Percentiles rank a stretch among this genome's conserved stretches.
Conservation (phyloP, 2,329 filamentous ascomycete genomes). For the Trichoderma cornu-damae region DNA sequence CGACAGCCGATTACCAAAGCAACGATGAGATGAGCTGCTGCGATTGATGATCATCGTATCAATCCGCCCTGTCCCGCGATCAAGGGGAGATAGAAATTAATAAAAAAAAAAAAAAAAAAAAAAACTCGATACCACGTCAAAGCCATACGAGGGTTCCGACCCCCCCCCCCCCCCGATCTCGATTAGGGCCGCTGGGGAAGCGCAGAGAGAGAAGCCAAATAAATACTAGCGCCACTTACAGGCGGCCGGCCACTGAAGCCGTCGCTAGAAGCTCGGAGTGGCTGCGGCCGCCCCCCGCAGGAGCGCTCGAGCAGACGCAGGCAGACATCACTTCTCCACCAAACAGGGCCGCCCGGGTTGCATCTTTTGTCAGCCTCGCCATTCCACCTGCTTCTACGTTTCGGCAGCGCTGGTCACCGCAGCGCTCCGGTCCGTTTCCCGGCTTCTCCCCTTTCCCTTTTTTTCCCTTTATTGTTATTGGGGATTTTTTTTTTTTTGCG, state of each 20-base stretch:
- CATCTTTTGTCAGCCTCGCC: constrained; percentile 21
- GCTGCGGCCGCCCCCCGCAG: constrained; percentile 15
- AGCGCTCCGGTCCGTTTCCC: constrained; percentile 1
- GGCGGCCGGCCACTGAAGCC: constrained; percentile 5
- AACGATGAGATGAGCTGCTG: too few species aligned
- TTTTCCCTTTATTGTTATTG: neutral
- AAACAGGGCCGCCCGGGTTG: neutral
- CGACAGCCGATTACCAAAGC: too few species aligned
- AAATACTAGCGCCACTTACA: constrained; percentile 6
- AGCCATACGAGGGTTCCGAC: too few species aligned
- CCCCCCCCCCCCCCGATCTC: too few species aligned
- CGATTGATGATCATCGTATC: too few species aligned
- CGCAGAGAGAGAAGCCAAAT: neutral
- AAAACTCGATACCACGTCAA: too few species aligned
- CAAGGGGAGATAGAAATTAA: too few species aligned
- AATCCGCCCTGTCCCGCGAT: too few species aligned
- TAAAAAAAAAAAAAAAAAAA: too few species aligned
- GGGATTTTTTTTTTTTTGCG: too few species aligned
- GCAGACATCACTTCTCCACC: constrained; percentile 17
- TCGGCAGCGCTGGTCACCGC: constrained; percentile 5
- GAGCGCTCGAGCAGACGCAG: neutral
- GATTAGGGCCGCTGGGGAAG: neutral
- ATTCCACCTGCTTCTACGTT: constrained; percentile 17
- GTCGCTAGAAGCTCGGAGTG: neutral
- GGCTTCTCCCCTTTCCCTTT: neutral